These are phyloP conservation scores for Fusarium austroafricanum DNA, from an alignment of 2,329 filamentous ascomycete species.

Conservation along the genomic window DNA sequence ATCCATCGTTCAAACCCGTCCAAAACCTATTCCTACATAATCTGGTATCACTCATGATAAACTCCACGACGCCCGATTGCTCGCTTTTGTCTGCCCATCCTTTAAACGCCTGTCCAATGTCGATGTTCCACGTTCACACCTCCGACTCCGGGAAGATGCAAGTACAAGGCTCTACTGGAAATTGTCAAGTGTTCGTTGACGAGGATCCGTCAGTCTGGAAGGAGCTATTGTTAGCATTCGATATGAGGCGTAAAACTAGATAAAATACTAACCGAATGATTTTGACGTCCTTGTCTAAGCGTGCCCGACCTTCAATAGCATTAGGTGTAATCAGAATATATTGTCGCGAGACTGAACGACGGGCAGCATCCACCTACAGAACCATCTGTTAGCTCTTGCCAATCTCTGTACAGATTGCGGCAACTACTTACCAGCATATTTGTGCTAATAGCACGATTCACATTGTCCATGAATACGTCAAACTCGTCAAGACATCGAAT, in stretches of 20 bases:
- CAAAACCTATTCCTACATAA: constrained; percentile 13
- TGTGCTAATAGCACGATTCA: constrained; percentile 93
- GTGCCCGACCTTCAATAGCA: constrained; percentile 72
- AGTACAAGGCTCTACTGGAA: constrained; percentile 9
- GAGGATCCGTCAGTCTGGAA: constrained; percentile 67
- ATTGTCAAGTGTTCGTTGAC: constrained; percentile 61
- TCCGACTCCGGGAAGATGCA: constrained; percentile 19
- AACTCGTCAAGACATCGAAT: constrained; percentile 97
- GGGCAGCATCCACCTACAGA: constrained; percentile 79
- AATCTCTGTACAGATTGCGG: not conserved
- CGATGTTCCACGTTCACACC: constrained; percentile 8
- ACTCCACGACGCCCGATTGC: constrained; percentile 15
- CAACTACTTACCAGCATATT: constrained; percentile 81
- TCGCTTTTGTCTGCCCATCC: constrained; percentile 14
- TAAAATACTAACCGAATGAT: constrained; percentile 72
- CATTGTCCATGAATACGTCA: constrained; percentile 99
- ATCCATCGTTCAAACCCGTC: constrained; percentile 11
- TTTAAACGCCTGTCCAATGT: constrained; percentile 18
- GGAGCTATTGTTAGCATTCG: constrained; percentile 40
- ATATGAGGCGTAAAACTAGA: not conserved
- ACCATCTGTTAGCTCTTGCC: constrained; percentile 3
- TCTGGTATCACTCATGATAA: constrained; percentile 25
- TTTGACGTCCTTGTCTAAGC: constrained; percentile 76
- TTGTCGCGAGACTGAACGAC: constrained; percentile 88
- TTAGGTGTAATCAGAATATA: constrained; percentile 98